Evolutionary conservation across 768 basidiomycete genomes (phyloP).

Genomic region (Kwoniella botswanensis): DNA sequence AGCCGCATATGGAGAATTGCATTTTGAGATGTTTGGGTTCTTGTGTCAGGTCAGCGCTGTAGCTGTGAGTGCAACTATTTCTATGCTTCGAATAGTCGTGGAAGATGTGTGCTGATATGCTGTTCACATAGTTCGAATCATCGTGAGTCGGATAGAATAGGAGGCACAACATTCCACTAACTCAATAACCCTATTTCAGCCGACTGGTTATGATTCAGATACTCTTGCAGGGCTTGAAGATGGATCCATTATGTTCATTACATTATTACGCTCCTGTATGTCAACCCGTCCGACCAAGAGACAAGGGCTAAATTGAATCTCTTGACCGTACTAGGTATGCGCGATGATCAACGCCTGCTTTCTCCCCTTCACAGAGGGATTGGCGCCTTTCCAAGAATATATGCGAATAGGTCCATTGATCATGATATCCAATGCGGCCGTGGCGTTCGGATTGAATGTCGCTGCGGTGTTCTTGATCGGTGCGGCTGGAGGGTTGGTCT

Average conservation of each 20-base stretch:
- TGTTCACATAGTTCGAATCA: constrained; percentile 36
- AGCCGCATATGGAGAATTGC: constrained; percentile 85
- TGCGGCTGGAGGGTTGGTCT: constrained; percentile 68
- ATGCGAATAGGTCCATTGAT: constrained; percentile 69
- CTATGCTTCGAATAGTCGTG: neutral
- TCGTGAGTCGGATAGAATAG: constrained; percentile 28
- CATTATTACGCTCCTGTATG: constrained; percentile 89
- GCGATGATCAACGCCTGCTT: constrained; percentile 83
- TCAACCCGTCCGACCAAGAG: constrained; percentile 16
- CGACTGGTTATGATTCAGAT: constrained; percentile 96
- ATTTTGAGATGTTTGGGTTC: constrained; percentile 86
- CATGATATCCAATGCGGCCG: constrained; percentile 77
- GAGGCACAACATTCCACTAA: neutral
- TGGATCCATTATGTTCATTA: constrained; percentile 93
- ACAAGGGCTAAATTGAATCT: neutral
- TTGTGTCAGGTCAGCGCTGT: constrained; percentile 85
- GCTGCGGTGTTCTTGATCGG: constrained; percentile 90
- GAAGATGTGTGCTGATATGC: constrained; percentile 9
- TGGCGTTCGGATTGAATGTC: constrained; percentile 87
- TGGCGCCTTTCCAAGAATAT: constrained; percentile 80
- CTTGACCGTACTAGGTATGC: constrained; percentile 63
- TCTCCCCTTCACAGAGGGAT: constrained; percentile 89
- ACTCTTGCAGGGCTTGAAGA: constrained; percentile 90
- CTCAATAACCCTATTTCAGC: constrained; percentile 63
- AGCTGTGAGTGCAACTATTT: constrained; percentile 64